Base-by-base conservation (phyloP, 768 basidiomycete species). In the Boletus reticuloceps region DNA sequence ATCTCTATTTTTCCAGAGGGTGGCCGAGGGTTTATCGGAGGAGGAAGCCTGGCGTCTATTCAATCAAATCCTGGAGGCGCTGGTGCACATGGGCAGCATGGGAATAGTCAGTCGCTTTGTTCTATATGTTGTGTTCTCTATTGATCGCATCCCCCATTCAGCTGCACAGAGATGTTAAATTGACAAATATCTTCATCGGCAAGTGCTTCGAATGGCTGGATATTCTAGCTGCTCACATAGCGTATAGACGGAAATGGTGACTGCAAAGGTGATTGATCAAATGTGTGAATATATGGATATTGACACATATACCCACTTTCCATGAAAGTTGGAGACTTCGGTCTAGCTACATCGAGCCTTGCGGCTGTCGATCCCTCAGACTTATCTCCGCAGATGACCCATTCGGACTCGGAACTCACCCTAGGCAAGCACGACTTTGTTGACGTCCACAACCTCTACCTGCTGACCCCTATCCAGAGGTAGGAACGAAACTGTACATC, bases 101-200 rank as follows among this genome's bases (percentile, higher is more conserved):
- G 88, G 90, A n/a, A 94, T 98, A 63, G 88, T 89, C 22, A 55
- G 85, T 77, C 14, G 3, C n/a, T 49, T 53, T 29, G 9, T 47
- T 47, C 51, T 10, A 5, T 14, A n/a, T 29, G 17, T 19, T 16
- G 13, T 40, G 29, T 53, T 59, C 43, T 17, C 7, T 51, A 42
- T 47, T 49, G 36, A 69, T 39, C 11, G 4, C 6, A 17, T 36
- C 25, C 77, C 4, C 20, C 39, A n/a, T 39, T n/a, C 50, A 84
- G 82, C 71, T 92, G 50, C 89, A 92, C 71, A 78, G 90, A 48
- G 94, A 97, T 68, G 90, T 98, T 68, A 98, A 98, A 68, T 74
- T 93, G 14, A 90, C 89, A 0, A 98, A 98, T 64, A 94, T 98
- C 58, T 93, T 98, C 71, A 92, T 96, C 47, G 91, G 92, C 91